Base-by-base conservation (phyloP, 192 early-diverging fungal species). In the Backusella mclennaniae region DNA sequence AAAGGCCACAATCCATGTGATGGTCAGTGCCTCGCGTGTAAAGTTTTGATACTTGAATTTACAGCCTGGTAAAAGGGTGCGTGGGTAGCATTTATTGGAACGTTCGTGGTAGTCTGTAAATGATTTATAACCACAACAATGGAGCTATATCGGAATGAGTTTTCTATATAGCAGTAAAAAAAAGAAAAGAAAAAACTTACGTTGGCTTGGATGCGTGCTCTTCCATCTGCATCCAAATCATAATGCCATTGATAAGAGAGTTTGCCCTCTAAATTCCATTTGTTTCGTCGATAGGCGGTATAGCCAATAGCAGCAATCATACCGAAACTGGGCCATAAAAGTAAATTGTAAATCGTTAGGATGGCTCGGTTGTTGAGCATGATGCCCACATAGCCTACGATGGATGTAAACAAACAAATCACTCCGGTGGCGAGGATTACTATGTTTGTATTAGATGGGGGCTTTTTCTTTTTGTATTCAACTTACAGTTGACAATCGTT, bases 81-180 rank as follows among this genome's bases (percentile, higher is more conserved):
- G 77, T 17, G 86, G 86, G 63, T 84, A 87, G 35, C 86, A 87
- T 35, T 84, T 85, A 9, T 85, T 76, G 26, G 85, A 85, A 35
- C 81, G 73, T 33, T 85, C 85, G 17, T 83, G 84, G 23, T 81
- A 85, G 67, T 87, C 86, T 14, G 81, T 69, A 35, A 83, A 73
- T 11, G 79, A 73, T 49, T 85, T 80, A 77, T 83, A 85, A 1
- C 86, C 86, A 77, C 86, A 87, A 31, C 86, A 87, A 26, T 84
- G 82, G 1, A 87, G 46, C 84, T 87, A 33, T 26, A 26, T 26
- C 26, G 0, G 26, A 26, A 26, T 26, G 26, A 33, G 31, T 33
- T 0, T 33, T 33, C 31, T 33, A 33, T 33, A 33, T 33, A 26
- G 0, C 26, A 26, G 26, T 26, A 26, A 26, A 26, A 26, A 63